Base-by-base conservation (phyloP, 2,329 filamentous ascomycete species). In the Colletotrichum sp. region DNA sequence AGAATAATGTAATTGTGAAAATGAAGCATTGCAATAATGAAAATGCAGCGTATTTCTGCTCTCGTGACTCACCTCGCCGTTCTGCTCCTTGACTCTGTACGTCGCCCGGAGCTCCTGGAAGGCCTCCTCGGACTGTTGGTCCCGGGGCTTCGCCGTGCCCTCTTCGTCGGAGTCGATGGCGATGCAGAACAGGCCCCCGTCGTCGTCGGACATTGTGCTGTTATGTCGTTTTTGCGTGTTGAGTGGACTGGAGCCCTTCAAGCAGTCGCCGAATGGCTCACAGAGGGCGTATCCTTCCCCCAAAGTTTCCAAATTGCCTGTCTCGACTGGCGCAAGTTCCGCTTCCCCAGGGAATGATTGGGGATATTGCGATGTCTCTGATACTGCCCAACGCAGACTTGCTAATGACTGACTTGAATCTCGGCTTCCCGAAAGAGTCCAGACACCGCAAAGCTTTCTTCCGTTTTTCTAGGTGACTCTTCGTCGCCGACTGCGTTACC, bases 51-150 rank as follows among this genome's bases (percentile, higher is more conserved):
- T 28, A 6, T 26, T 10, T 18, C 8, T 57, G 21, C 24, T 21
- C 2, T 28, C 32, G 18, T 65, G 21, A 80, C 85, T 77, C 80
- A 91, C 90, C 78, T 91, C 83, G 74, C 90, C 90, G 75, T 91
- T 90, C 79, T 92, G 89, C 48, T 90, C 79, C 78, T 90, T 91
- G 26, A 84, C 84, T 18, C 78, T 78, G 74, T 92, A 92, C 2
- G 79, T 82, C 6, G 79, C 81, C 80, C 86, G 87, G 5, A 92
- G 83, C 7, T 81, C 83, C 76, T 86, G 86, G 78, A 90, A 91
- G 3, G 86, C 86, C 18, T 85, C 86, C 75, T 91, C 89, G 0
- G 89, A 86, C 80, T 91, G 89, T 21, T 79, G 82, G 12, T 83
- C 87, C 18, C 86, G 82, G 24, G 77, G 73, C 66, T 81, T 80